Conservation (phyloP, 2,329 filamentous ascomycete genomes). For the Colletotrichum sublineola region DNA sequence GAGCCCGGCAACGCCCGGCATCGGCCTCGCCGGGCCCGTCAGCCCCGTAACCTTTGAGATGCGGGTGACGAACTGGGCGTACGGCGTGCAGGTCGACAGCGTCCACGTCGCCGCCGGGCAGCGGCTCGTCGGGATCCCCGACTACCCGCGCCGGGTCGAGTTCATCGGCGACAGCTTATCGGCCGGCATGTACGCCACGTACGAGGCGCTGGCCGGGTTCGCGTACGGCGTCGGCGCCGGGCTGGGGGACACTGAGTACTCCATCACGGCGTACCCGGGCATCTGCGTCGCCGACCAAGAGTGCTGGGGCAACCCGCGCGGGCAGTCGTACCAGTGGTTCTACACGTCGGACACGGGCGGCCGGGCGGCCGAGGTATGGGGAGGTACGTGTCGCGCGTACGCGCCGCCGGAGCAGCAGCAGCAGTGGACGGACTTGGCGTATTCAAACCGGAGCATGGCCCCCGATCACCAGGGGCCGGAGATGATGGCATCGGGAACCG, state of each 20-base stretch:
- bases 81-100: conserved; percentile 68
- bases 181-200: conserved; percentile 69
- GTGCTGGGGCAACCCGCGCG: conserved; percentile 66
- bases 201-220: conserved; percentile 69
- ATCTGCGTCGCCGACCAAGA: conserved; percentile 68
- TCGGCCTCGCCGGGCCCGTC: conserved; percentile 58
- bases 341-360: conserved; percentile 67
- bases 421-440: neutral
- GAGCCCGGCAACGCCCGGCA: conserved; percentile 58
- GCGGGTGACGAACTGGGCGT: conserved; percentile 72
- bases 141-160: conserved; percentile 54
- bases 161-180: conserved; percentile 64
- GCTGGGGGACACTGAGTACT: conserved; percentile 70
- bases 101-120: conserved; percentile 62
- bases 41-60: conserved; percentile 66
- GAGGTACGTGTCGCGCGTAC: conserved; percentile 50
- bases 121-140: conserved; percentile 58
- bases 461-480: neutral
- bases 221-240: conserved; percentile 68
- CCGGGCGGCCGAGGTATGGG: conserved; percentile 59
- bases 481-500: neutral
- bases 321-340: conserved; percentile 69
- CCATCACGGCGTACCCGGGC: conserved; percentile 69
- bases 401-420: neutral
- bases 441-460: conserved; percentile 16